phyloP scores from a whole-genome alignment of 2,329 filamentous ascomycete genomes.

The Rachicladosporium sp. region DNA sequence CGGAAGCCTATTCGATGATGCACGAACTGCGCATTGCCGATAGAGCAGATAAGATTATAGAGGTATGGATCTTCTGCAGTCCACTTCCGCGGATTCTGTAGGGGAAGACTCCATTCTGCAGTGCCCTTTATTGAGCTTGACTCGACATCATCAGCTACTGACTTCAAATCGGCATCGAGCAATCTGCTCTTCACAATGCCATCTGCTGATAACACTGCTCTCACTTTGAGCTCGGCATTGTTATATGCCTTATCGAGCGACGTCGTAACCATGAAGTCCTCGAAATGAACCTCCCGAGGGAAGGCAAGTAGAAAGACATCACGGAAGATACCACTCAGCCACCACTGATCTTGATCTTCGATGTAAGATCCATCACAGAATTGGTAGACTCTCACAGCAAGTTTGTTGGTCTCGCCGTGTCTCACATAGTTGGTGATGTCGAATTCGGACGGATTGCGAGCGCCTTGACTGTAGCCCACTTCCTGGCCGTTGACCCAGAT shows the following conservation, averaged over 20 bases:
- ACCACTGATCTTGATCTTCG: slow-evolving; percentile 38
- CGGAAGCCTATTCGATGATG: slow-evolving; percentile 51
- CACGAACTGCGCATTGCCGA: slow-evolving; percentile 32
- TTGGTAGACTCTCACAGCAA: slow-evolving; percentile 57
- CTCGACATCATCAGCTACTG: slow-evolving; percentile 32
- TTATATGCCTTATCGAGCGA: slow-evolving; percentile 40
- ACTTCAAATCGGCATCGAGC: slow-evolving; percentile 20
- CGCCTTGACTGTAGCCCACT: slow-evolving; percentile 57
- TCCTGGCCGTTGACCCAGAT: slow-evolving; percentile 53
- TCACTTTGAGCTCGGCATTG: slow-evolving; percentile 34
- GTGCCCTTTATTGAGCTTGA: slow-evolving; percentile 7
- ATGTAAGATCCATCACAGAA: slow-evolving; percentile 59
- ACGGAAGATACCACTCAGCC: slow-evolving; percentile 44
- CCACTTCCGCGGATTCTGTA: slow-evolving; percentile 51
- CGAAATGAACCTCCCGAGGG: slow-evolving; percentile 37
- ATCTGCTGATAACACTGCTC: slow-evolving; percentile 13
- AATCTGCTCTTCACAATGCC: slow-evolving; percentile 34
- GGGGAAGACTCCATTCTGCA: slow-evolving; percentile 19
- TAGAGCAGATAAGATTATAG: slow-evolving; percentile 40
- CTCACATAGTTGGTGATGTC: slow-evolving; percentile 46
- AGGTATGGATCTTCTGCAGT: slow-evolving; percentile 54
- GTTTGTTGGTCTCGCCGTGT: slow-evolving; percentile 36
- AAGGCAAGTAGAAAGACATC: slow-evolving; percentile 52
- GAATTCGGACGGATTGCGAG: slow-evolving; percentile 57
- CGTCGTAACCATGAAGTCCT: slow-evolving; percentile 47